These are phyloP conservation scores for Litchi chinensis DNA, from an alignment of 345 rosid species.

Conservation along the genomic window DNA sequence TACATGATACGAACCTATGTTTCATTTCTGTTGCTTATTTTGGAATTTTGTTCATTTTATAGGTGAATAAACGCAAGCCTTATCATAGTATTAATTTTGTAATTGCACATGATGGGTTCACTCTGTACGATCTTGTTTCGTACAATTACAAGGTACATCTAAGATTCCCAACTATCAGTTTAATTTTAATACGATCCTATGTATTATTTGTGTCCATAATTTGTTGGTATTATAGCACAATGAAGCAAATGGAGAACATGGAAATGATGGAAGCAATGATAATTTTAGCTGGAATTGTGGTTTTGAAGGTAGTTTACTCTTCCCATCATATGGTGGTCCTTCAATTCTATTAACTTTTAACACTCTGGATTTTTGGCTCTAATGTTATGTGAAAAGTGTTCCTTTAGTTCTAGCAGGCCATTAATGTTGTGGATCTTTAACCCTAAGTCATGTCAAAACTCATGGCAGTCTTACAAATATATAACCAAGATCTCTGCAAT, in stretches of 20 bases:
- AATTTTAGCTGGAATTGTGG: conserved; percentile 98
- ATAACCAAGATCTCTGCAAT: background rate
- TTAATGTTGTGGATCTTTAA: background rate
- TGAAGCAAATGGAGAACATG: conserved; percentile 97
- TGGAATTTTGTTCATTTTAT: conserved; percentile 21
- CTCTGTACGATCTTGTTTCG: conserved; percentile 82
- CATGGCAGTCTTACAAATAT: background rate
- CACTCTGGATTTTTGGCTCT: background rate
- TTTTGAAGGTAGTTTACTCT: conserved; percentile 62
- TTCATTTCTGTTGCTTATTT: background rate
- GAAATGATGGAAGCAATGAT: conserved; percentile 92
- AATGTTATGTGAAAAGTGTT: background rate
- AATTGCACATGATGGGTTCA: conserved; percentile 94
- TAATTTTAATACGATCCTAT: conserved; percentile 1
- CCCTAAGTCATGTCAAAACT: conserved; percentile 4
- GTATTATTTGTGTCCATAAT: conserved; percentile 3
- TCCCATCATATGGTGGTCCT: background rate
- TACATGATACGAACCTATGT: background rate
- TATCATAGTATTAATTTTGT: conserved; percentile 83
- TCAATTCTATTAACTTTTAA: background rate
- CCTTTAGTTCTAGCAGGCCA: background rate
- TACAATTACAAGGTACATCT: conserved; percentile 74
- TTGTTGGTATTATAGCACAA: conserved; percentile 69
- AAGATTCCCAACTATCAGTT: conserved; percentile 19
- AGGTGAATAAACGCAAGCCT: conserved; percentile 91